These are phyloP conservation scores for Auriculariales sp. DNA, from an alignment of 768 basidiomycete species.

Conservation along the genomic window DNA sequence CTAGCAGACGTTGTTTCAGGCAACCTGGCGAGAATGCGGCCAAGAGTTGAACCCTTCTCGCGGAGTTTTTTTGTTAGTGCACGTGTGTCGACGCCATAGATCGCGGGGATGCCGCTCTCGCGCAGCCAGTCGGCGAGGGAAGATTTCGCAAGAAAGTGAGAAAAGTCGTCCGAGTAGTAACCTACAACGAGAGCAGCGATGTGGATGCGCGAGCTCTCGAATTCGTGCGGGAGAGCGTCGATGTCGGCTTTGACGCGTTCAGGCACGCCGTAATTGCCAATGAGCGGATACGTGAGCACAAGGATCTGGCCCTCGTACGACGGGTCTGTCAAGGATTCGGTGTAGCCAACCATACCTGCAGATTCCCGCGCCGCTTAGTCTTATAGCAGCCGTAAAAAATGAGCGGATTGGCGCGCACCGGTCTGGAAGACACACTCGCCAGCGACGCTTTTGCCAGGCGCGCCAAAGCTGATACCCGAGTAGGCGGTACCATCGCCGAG, in stretches of 20 bases:
- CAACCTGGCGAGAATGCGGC: constrained; percentile 60
- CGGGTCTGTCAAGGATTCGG: constrained; percentile 94
- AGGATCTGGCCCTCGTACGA: constrained; percentile 98
- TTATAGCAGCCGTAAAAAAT: background rate
- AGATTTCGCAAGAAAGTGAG: constrained; percentile 83
- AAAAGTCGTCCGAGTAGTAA: constrained; percentile 87
- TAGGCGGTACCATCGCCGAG: constrained; percentile 80
- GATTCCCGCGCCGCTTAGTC: constrained; percentile 9
- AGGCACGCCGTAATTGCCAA: constrained; percentile 97
- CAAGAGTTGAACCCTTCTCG: constrained; percentile 88
- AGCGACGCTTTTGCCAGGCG: constrained; percentile 75
- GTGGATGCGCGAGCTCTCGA: constrained; percentile 93
- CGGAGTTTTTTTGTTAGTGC: constrained; percentile 93
- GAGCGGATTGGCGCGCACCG: constrained; percentile 36
- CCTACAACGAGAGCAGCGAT: constrained; percentile 83
- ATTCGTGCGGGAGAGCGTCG: constrained; percentile 53
- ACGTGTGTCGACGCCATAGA: constrained; percentile 93
- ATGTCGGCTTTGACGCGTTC: constrained; percentile 33
- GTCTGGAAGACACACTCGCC: constrained; percentile 99
- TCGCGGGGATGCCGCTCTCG: constrained; percentile 86
- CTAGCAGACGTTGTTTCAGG: constrained; percentile 23
- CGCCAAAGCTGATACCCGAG: constrained; percentile 87
- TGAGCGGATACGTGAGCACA: constrained; percentile 88
- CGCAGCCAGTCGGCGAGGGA: constrained; percentile 87
- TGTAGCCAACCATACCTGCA: constrained; percentile 97